Evolutionary conservation across 148 eudicot genomes (phyloP).

Genomic region (Diospyros kaki): DNA sequence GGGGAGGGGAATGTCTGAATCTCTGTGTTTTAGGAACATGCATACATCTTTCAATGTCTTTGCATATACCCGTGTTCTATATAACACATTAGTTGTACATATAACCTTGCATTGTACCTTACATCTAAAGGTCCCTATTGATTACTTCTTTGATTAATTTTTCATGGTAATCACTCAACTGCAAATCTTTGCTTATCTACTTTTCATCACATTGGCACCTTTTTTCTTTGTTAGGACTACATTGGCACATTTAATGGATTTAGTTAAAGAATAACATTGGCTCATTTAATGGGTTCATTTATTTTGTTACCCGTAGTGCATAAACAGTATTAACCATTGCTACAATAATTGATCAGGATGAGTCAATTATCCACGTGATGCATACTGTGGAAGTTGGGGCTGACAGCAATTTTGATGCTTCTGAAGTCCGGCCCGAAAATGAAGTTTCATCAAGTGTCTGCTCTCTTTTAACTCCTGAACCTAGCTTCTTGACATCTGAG

Average conservation of each 20-base stretch:
- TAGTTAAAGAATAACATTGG: no score
- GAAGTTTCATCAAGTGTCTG: conserved; percentile 12
- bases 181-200: background rate
- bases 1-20: background rate
- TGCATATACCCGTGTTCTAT: background rate
- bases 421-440: conserved; percentile 23
- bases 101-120: background rate
- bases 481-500: conserved; percentile 17
- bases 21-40: background rate
- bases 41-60: background rate
- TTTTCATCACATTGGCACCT: background rate
- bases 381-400: conserved; percentile 22
- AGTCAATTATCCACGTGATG: conserved; percentile 19
- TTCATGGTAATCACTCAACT: background rate
- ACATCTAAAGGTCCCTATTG: background rate
- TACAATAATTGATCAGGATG: conserved; percentile 30
- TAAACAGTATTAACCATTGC: conserved; percentile 1
- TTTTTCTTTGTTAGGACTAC: no score
- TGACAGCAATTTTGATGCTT: conserved; percentile 17
- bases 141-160: conserved; percentile 1
- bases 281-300: background rate
- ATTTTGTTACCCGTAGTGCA: background rate
- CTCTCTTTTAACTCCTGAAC: conserved; percentile 13
- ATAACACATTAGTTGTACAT: background rate
- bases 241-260: no score